Evolutionary conservation across 352 stramenopile species (phyloP), one percentile per base, ranked within the genome.

Genomic region (Halophytophthora batemanensis): DNA sequence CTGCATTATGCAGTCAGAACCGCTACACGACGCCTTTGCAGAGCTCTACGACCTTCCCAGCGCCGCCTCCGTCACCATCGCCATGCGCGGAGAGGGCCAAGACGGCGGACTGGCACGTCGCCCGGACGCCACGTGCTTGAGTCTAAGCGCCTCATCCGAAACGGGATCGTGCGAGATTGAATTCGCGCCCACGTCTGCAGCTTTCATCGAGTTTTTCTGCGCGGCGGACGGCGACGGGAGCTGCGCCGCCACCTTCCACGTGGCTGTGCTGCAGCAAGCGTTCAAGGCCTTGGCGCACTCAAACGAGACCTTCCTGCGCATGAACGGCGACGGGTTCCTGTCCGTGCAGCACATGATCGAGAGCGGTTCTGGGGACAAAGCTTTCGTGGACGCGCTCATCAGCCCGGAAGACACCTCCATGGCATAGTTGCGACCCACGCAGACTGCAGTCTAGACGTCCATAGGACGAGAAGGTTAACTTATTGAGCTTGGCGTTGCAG

Each of bases 331-430:
- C 36, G 83, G 83, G 0, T 92, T 92, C 45, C 51, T 91, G 36
- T 94, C 83, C 1, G 73, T 93, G 45, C 83, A 93, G 64, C 81
- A 91, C 62, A 89, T 91, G 81, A 65, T 87, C 34, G 71, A 87
- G 45, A 80, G 66, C 23, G 74, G 75, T 10, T 76, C 74, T 18
- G 81, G 81, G 38, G 74, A 91, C 17, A 88, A 86, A 43, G 81
- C 79, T 10, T 94, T 94, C 45, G 71, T 92, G 7, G 83, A 94
- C 43, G 82, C 75, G 15, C 58, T 92, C 17, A 81, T 94, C 42
- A 89, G 83, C 58, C 81, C 80, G 3, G 83, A 94, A 48, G 83
- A 91, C 33, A 71, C 77, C 23, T 79, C 69, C 7, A 59, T 72
- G 40, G 48, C 67, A 23, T 81, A 69, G 36, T n/a, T n/a, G n/a